Evolutionary conservation across 306 rosid genomes (phyloP), one percentile per base, ranked within the genome.

Genomic region (Cyclanthera cordifolia): DNA sequence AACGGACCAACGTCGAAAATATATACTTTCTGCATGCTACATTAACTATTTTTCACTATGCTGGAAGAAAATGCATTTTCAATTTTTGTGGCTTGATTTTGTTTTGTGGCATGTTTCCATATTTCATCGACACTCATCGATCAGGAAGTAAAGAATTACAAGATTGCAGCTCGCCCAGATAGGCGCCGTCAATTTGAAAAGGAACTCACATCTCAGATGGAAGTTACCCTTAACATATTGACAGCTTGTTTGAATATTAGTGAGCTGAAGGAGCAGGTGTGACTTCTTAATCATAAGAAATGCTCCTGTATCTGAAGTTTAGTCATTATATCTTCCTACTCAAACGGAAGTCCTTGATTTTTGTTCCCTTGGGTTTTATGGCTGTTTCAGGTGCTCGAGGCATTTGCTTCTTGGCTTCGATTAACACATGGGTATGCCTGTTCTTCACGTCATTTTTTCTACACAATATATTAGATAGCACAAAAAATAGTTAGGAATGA

Each of bases 381-480:
- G 73, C 77, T 59, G 71, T 75, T 53, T 72, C 87, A 94, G 99
- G 96, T 86, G 82, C 99, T 94, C 24, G 99, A 94, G 82, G 99
- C 99, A 73, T 94, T 94, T 88, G 89, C 96, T 81, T 90, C 99
- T 67, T 94, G 99, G 99, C 97, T 94, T 82, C 91, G 96, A 70
- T 84, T 94, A 72, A 94, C 88, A 86, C 99, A 94, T 72, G 97
- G 97, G 99, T 94, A 88, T 77, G 73, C 23, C 30, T 68, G 79
- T 76, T 72, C 43, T 52, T 71, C 70, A 53, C 27, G 70, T 61
- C 49, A 55, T 52, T 47, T 15, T 53, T 21, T 60, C 13, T 61
- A 2, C 53, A 65, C 41, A 65, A 4, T 75, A 13, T 53, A 43
- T 64, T 64, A 46, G 71, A 46, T 66, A 24, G 24, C 23, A 47